Evolutionary conservation across 192 early-diverging fungal genomes (phyloP), one percentile per base, ranked within the genome.

Genomic region (Coemansia umbellata): DNA sequence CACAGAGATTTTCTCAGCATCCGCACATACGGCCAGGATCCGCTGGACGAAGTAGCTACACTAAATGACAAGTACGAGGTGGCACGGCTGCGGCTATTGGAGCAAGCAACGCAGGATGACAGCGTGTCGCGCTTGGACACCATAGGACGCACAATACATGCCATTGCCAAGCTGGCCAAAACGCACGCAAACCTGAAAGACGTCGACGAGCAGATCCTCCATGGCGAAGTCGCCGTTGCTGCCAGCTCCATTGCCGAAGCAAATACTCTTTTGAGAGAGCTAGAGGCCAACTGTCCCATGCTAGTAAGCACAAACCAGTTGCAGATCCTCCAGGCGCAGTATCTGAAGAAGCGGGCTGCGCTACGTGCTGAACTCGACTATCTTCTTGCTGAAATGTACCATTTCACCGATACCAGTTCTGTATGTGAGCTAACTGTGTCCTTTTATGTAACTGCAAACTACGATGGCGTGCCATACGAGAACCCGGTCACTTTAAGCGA

Each of bases 21-120:
- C 26, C 36, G 43, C 26, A 41, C 66, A 35, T 62, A 69, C 41
- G 67, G 55, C 3, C 47, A 57, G 17, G 75, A 78, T 30, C 68
- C 69, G 11, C 65, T 70, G 22, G 65, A 78, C 61, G 75, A 71
- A 37, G 58, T 71, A n/a, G 75, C 68, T 7, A 67, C 75, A 8
- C 53, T 67, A 17, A 71, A 66, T 37, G 75, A 60, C 41, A 62
- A 64, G 35, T 71, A 58, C 68, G 75, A 71, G 15, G 11, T 35
- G 11, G 58, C 47, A 10, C 47, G 58, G 14, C 26, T 58, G 2
- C 26, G 23, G 8, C 43, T 58, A 8, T 23, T 50, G 10, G 33
- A 33, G 7, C 37, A 27, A 9, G 14, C 43, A 3, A 17, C 10
- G 10, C 40, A 53, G 5, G 52, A 54, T 3, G 15, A 47, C 17